A percentile compares a stretch with the other conserved stretches of the same genome.
phyloP scores from a whole-genome alignment of 768 basidiomycete genomes.

The Pholiota molesta region DNA sequence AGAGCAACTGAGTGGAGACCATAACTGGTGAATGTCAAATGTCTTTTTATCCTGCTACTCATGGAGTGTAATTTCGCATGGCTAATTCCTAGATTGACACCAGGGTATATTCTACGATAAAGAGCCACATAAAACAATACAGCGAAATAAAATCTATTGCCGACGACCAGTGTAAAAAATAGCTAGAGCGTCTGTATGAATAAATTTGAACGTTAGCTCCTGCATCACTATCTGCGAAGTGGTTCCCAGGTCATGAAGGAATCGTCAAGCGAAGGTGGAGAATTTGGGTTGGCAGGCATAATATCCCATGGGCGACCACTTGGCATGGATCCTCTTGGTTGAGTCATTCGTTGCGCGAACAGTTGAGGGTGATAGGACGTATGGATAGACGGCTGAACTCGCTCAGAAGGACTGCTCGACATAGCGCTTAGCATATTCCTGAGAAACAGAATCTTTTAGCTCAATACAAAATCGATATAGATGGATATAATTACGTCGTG shows the following conservation, averaged over 20 bases:
- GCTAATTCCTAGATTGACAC: background rate
- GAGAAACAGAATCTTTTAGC: slow-evolving; percentile 9
- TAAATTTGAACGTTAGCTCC: too few species aligned
- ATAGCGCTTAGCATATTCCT: slow-evolving; percentile 48
- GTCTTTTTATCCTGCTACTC: background rate
- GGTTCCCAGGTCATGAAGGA: slow-evolving; percentile 68
- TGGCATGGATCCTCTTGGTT: slow-evolving; percentile 18
- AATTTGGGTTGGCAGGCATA: slow-evolving; percentile 25
- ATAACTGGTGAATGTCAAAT: background rate
- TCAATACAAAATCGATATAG: background rate
- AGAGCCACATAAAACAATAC: background rate
- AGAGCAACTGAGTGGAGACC: background rate
- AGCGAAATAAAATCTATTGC: background rate
- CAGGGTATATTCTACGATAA: background rate
- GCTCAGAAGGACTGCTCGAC: slow-evolving; percentile 26
- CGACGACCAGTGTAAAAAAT: background rate
- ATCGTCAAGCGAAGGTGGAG: slow-evolving; percentile 49
- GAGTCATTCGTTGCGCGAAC: slow-evolving; percentile 19
- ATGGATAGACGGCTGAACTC: slow-evolving; percentile 12
- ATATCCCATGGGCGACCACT: slow-evolving; percentile 34
- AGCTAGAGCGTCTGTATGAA: too few species aligned
- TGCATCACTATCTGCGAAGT: slow-evolving; percentile 33
- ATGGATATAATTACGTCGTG: slow-evolving; percentile 46
- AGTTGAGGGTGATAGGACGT: slow-evolving; percentile 16
- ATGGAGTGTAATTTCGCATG: background rate